Evolutionary conservation across 331 rosid genomes (phyloP), one percentile per base, ranked within the genome.

Genomic region (Pyrus hybrid): DNA sequence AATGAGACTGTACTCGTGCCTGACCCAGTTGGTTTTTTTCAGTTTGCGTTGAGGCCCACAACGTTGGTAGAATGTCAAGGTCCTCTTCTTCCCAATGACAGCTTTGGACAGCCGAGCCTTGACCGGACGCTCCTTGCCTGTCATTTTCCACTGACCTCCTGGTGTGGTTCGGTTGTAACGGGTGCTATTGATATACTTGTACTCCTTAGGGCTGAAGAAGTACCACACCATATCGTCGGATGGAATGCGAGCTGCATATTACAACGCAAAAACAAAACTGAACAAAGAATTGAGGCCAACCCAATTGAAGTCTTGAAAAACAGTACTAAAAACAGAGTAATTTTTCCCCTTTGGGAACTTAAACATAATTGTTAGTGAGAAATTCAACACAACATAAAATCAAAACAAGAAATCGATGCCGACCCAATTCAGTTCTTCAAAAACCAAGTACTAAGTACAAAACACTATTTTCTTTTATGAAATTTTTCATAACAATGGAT

Each of bases 41-140:
- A 76, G 80, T 2, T 1, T 0, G 47, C 14, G 1, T 41, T 41
- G 13, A 20, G 85, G 77, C 72, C 5, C 73, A 22, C 83, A 76
- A 6, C 87, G 85, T 17, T 1, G 0, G 18, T 88, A 30, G 78
- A 80, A 91, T 30, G 86, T 89, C 45, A 91, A 74, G 17, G 85
- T 86, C 81, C 82, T 91, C 84, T 85, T 89, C 5, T 70, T 79
- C 29, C 88, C 95, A 83, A 83, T 87, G 43, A 84, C 79, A 3
- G 11, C 49, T 30, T 67, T 77, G 45, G 80, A 87, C 32, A 79
- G 79, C 2, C 62, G 63, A 8, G 0, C 69, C 79, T 3, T 79
- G 45, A 89, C 43, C 0, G 28, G 16, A 5, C 88, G 67, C 33
- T 82, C 90, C n/a, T 35, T 61, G 10, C 96, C 91, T 5, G 91